A percentile compares a stretch with the other conserved stretches of the same genome.
Conservation (phyloP, 2,329 filamentous ascomycete species). For the Phyllosticta citribraziliensis region DNA sequence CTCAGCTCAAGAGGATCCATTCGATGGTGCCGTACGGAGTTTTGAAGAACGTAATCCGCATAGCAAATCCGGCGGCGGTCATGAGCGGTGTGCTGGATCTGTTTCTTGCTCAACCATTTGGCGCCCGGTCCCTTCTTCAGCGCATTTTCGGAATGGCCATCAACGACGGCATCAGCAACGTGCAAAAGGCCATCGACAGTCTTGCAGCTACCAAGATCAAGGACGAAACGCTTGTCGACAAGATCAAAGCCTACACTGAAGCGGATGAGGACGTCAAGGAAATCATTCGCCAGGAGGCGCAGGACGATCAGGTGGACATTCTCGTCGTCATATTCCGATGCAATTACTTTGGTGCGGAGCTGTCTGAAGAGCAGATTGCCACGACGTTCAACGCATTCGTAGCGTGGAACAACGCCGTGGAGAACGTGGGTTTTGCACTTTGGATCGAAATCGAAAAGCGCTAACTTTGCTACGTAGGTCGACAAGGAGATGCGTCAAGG, state of each 20-base stretch:
- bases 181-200: conserved; percentile 78
- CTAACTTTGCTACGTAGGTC: conserved; percentile 33
- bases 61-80: conserved; percentile 91
- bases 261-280: conserved; percentile 66
- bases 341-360: conserved; percentile 61
- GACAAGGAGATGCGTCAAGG: conserved; percentile 83
- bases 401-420: conserved; percentile 89
- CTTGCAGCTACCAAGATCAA: conserved; percentile 62
- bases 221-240: conserved; percentile 69
- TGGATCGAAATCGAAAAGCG: conserved; percentile 50
- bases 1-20: conserved; percentile 87
- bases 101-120: conserved; percentile 92
- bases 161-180: conserved; percentile 76
- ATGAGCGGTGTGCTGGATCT: conserved; percentile 94
- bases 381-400: conserved; percentile 90
- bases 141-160: conserved; percentile 88
- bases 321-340: conserved; percentile 77
- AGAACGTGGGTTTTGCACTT: conserved; percentile 47
- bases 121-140: conserved; percentile 80
- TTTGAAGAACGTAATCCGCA: conserved; percentile 92
- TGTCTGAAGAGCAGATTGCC: conserved; percentile 66
- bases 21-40: conserved; percentile 87
- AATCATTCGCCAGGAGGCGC: conserved; percentile 63
- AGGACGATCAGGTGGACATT: conserved; percentile 66
- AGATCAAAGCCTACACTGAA: conserved; percentile 71